These are phyloP conservation scores for Terana coerulea DNA, from an alignment of 768 basidiomycete species.

Conservation along the genomic window DNA sequence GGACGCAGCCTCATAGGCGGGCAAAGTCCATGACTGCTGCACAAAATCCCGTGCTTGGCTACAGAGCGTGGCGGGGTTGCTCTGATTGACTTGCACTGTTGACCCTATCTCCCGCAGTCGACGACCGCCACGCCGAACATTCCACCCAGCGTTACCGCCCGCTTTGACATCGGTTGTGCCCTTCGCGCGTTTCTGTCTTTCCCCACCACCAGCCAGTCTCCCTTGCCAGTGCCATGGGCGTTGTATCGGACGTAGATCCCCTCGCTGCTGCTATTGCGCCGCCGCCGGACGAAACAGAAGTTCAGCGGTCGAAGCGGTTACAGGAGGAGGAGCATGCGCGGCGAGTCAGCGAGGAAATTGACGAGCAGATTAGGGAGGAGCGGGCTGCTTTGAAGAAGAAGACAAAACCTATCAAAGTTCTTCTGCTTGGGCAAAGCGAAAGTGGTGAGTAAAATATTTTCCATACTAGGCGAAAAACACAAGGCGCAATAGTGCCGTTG, in stretches of 20 bases:
- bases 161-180: no score
- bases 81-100: no score
- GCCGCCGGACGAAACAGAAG: constrained; percentile 57
- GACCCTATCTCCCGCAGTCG: no score
- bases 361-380: constrained; percentile 67
- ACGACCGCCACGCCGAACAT: no score
- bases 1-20: no score
- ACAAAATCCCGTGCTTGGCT: no score
- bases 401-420: constrained; percentile 66
- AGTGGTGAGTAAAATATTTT: constrained; percentile 47
- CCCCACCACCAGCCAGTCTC: background rate
- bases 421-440: constrained; percentile 76
- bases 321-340: constrained; percentile 60
- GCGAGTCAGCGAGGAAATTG: constrained; percentile 67
- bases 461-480: no score
- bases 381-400: constrained; percentile 53
- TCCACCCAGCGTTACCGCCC: no score
- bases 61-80: no score
- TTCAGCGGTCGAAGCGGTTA: constrained; percentile 52
- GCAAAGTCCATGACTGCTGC: no score
- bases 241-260: constrained; percentile 42
- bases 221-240: constrained; percentile 8
- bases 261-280: constrained; percentile 58
- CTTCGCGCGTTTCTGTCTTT: no score
- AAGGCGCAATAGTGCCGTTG: no score